Evolutionary conservation across 31 red algal genomes (phyloP), one percentile per base, ranked within the genome.

Genomic region (Odonthalia washingtoniensis): DNA sequence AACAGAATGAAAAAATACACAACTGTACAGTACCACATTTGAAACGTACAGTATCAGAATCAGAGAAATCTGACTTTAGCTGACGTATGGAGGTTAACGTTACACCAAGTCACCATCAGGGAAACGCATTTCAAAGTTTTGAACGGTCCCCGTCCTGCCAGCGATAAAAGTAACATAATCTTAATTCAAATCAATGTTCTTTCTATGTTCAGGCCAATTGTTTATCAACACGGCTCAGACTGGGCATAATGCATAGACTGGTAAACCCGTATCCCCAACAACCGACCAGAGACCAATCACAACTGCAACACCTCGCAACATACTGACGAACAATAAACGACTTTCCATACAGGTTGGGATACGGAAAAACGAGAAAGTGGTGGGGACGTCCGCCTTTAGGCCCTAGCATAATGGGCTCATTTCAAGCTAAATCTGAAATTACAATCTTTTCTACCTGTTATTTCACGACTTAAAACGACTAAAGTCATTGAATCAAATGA

Each of bases 291-390:
- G 49, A 57, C 9, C 9, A 57, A n/a, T n/a, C n/a, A 61, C 52
- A 17, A 61, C 39, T 18, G 34, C 44, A 6, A 81, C 65, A 49
- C 9, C 49, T 38, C 0, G 77, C 0, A 9, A 81, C 35, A 0
- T 65, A 6, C n/a, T 81, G 0, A 81, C 77, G 6, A 81, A 81
- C 53, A 81, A 81, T 38, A 43, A 81, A 65, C 14, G 49, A n/a
- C 77, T 65, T 35, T 0, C 77, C 53, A 63, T 81, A 18, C 44
- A 65, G 0, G 49, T 16, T n/a, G 53, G 65, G 0, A 65, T 30
- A 30, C 14, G 44, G 12, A 65, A 65, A 81, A 0, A 17, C 27
- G 17, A 30, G 18, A 63, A 33, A 18, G 32, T 0, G 24, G 26
- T 65, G 18, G n/a, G 17, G 35, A 38, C 9, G 49, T 81, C 27